Base-by-base conservation (phyloP, 2,329 filamentous ascomycete species). In the Arthrobotrys entomopaga region DNA sequence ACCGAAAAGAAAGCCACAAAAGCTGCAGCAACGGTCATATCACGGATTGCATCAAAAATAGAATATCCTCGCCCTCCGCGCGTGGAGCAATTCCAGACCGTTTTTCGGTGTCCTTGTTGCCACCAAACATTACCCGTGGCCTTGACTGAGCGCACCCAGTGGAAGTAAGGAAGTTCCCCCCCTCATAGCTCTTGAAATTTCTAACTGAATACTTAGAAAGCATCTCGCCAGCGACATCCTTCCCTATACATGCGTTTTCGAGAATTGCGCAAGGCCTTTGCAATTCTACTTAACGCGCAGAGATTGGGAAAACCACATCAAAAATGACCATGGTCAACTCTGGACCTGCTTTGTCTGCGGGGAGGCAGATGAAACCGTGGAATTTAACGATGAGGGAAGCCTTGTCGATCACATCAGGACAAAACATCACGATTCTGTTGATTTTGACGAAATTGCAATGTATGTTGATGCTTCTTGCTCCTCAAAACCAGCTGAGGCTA, bases 201-300 rank as follows among this genome's bases (percentile, higher is more conserved):
- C 43, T 61, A 16, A 61, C 13, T 3, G 19, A 52, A 16, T 29
- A 13, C 10, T 10, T 58, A 73, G 69, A 56, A 66, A 73, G 42
- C 69, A 73, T 42, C 69, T 73, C n/a, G 69, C 69, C 8, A 46
- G 54, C 46, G 69, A 73, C 40, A 66, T 73, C 13, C 54, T 65
- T 11, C 69, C 69, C 8, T 73, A 73, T 15, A 73, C 69, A 22
- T 73, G 69, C 43, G 20, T 66, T 38, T 63, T 73, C 22, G 15
- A 22, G 16, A 56, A 58, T n/a, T 73, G 69, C 15, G 11, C 34
- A n/a, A 49, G 38, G 3, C 69, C 69, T 6, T 43, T 73, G 10
- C 61, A 66, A 15, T 29, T 66, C 16, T 73, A 73, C 29, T n/a
- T 73, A 15, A 61, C 46, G 16, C 61, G 69, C 6, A 63, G 50